Evolutionary conservation across 768 basidiomycete genomes (phyloP).

Genomic region (Tricholoma hemisulphureum): DNA sequence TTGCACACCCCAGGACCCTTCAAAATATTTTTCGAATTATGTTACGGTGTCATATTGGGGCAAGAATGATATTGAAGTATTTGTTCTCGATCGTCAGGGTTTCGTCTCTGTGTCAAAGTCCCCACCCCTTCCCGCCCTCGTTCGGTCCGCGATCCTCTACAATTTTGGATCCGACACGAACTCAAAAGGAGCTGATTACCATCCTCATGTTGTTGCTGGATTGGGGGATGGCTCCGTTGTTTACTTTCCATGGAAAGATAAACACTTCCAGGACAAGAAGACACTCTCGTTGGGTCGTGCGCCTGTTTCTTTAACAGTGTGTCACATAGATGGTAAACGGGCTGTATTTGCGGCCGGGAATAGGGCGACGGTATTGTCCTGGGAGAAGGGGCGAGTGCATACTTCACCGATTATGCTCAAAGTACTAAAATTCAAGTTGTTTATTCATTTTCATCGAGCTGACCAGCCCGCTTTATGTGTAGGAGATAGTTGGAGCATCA

Average conservation of each 20-base stretch:
- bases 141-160: slow-evolving; percentile 50
- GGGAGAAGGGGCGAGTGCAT: slow-evolving; percentile 60
- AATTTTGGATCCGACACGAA: slow-evolving; percentile 52
- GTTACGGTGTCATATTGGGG: slow-evolving; percentile 79
- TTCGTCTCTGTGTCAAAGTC: slow-evolving; percentile 36
- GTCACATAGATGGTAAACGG: slow-evolving; percentile 49
- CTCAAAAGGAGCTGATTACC: slow-evolving; percentile 33
- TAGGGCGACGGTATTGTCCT: slow-evolving; percentile 65
- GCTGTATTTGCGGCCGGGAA: slow-evolving; percentile 73
- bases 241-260: slow-evolving; percentile 48
- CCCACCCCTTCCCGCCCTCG: slow-evolving; percentile 38
- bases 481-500: slow-evolving; percentile 55
- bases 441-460: background rate
- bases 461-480: background rate
- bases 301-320: slow-evolving; percentile 62
- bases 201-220: slow-evolving; percentile 67
- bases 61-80: slow-evolving; percentile 58
- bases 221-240: slow-evolving; percentile 73
- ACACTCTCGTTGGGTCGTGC: slow-evolving; percentile 61
- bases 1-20: slow-evolving; percentile 52
- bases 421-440: slow-evolving; percentile 28
- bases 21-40: slow-evolving; percentile 43
- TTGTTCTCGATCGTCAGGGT: slow-evolving; percentile 31
- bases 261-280: slow-evolving; percentile 49
- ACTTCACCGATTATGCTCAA: slow-evolving; percentile 74